Base-by-base conservation (phyloP, 2,329 filamentous ascomycete species). In the Elsinoe fawcettii region DNA sequence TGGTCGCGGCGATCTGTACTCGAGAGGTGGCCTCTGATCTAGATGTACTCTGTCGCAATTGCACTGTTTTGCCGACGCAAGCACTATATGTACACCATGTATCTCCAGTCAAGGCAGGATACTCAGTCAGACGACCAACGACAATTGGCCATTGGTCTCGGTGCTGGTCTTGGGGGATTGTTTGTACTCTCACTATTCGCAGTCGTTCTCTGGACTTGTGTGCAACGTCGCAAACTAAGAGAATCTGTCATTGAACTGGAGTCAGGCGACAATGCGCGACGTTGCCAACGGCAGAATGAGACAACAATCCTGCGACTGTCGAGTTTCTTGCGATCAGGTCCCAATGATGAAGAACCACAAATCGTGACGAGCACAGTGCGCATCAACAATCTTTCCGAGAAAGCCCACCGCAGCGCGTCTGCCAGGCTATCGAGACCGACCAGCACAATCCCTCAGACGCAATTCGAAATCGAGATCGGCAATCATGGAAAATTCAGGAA, bases 391-490 rank as follows among this genome's bases (percentile, higher is more conserved):
- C 34, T 7, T 14, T 22, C 43, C 9, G 43, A 23, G 5, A 47
- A 47, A 22, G n/a, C 23, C 2, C 25, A 32, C 14, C 12, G 46
- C 25, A 51, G 46, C 11, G 16, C 27, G 25, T 51, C 46, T n/a
- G 25, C 46, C 8, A 34, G 27, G 27, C n/a, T 51, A n/a, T 51
- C 18, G 6, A 34, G 18, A 34, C 14, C 30, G 16, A 25, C 12
- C 14, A 39, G 32, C 22, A 1, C 37, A 5, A 16, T 43, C 23
- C 53, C 36, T 18, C 34, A 32, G 23, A 55, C 53, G 12, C 53
- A 55, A 44, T 55, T 44, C 14, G 53, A 55, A 16, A 55, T 55
- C n/a, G 53, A 55, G 37, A 43, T 55, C 7, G 53, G 53, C 9
- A 55, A 34, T 14, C 23, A 44, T 1, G 53, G 39, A n/a, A 55